Evolutionary conservation across 2,329 filamentous ascomycete species (phyloP).

Genomic region (Madurella mycetomatis): DNA sequence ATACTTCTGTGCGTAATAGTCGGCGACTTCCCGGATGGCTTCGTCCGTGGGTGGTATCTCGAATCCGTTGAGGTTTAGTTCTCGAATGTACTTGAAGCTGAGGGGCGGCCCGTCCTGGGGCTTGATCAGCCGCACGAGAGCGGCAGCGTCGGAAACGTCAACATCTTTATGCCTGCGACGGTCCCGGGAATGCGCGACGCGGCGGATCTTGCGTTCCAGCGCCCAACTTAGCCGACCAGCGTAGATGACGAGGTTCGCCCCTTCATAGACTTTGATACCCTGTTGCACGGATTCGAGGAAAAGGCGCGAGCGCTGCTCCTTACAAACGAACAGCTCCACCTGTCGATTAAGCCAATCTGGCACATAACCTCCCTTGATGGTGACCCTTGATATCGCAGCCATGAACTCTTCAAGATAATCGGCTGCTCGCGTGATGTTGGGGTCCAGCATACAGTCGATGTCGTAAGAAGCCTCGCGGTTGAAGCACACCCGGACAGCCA

Average conservation of each 20-base stretch:
- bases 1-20: neutral
- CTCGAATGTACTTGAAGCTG: conserved; percentile 2
- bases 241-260: conserved; percentile 2
- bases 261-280: conserved; percentile 7
- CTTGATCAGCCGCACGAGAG: neutral
- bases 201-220: conserved; percentile 4
- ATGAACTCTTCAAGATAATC: conserved; percentile 1
- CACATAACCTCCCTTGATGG: neutral
- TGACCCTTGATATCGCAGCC: neutral
- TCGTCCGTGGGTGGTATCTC: conserved; percentile 3
- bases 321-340: conserved; percentile 1
- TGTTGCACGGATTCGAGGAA: conserved; percentile 7
- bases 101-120: neutral
- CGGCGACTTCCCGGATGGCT: neutral
- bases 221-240: conserved; percentile 2
- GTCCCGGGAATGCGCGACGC: conserved; percentile 1
- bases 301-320: neutral
- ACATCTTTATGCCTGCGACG: neutral
- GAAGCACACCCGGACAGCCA: neutral
- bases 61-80: conserved; percentile 5
- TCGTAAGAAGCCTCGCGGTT: conserved; percentile 8
- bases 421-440: neutral
- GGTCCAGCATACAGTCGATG: conserved; percentile 8
- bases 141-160: neutral
- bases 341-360: conserved; percentile 3